These are phyloP conservation scores for Boletus semigastroideus DNA, from an alignment of 1,284 basidiomycete genomes.

Conservation along the genomic window DNA sequence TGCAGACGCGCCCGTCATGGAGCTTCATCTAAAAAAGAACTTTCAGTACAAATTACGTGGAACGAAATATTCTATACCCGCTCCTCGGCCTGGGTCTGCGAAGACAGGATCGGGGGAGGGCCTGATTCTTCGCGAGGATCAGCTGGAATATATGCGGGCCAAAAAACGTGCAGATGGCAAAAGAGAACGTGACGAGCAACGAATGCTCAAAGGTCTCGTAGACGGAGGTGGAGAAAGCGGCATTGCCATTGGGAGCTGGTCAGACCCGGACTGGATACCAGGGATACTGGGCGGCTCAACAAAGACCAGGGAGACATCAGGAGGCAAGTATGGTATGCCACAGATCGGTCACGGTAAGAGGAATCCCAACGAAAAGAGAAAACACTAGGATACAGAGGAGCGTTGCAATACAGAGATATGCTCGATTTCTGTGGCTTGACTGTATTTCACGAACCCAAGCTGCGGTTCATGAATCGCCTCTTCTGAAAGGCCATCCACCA, in stretches of 20 bases:
- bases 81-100: constrained; percentile 86
- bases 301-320: constrained; percentile 62
- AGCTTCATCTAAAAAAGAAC: constrained; percentile 90
- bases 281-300: constrained; percentile 77
- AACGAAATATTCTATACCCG: constrained; percentile 91
- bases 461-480: constrained; percentile 92
- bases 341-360: constrained; percentile 80
- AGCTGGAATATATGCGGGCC: constrained; percentile 81
- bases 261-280: constrained; percentile 95
- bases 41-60: constrained; percentile 94
- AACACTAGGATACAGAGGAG: constrained; percentile 40
- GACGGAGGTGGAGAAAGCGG: constrained; percentile 48
- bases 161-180: constrained; percentile 73
- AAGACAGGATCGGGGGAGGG: constrained; percentile 81
- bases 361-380: constrained; percentile 82
- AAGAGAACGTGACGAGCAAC: constrained; percentile 76
- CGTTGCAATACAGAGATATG: constrained; percentile 12
- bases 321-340: constrained; percentile 69
- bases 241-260: constrained; percentile 73
- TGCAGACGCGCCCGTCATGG: constrained; percentile 61
- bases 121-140: constrained; percentile 88
- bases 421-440: not conserved
- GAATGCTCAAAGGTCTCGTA: constrained; percentile 65
- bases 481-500: constrained; percentile 99
- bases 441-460: constrained; percentile 55